Base-by-base conservation (phyloP, 495 filamentous ascomycete genomes). In the Daldinia caldariorum region DNA sequence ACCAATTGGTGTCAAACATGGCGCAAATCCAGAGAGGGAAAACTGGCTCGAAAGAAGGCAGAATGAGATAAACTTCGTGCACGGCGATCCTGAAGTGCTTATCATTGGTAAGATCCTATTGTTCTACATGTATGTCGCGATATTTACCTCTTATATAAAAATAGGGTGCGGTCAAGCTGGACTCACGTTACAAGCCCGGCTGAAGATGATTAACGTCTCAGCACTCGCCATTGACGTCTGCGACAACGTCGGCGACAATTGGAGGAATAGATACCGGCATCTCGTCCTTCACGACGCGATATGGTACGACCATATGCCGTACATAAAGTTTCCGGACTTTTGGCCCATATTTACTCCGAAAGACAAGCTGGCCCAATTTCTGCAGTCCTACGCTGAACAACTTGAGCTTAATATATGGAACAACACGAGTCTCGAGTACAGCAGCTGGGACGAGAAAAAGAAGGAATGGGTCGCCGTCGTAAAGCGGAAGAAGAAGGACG, bases 381-480 rank as follows among this genome's bases (percentile, higher is more conserved):
- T 94, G 73, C 89, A 93, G 49, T 82, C 83, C 2, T 95, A 95
- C 69, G 91, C 86, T 51, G 87, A 86, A 37, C 68, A 87, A 29
- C 79, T 94, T n/a, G 92, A 95, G 70, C 83, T 95, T 45, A 91
- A 94, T 71, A 84, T 93, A 13, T 94, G 92, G 92, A 90, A 82
- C 14, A 73, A 72, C 2, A 87, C 89, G 4, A 83, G 77, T 4
- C 58, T 93, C 3, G 77, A 71, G 8, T 82, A 79, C 0, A 79
- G 84, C 1, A 75, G 76, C 0, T 94, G 84, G 83, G 83, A 89
- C 61, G 84, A 85, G 4, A 55, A 62, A 13, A 83, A 80, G 41
- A 83, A 83, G 51, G 60, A 79, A 16, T 95, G 92, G 92, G 88
- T 81, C 0, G 83, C 89, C 0, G 81, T 82, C 6, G 67, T 95